Evolutionary conservation across 345 rosid genomes (phyloP), one percentile per base, ranked within the genome.

Genomic region (Acer yangbiense): DNA sequence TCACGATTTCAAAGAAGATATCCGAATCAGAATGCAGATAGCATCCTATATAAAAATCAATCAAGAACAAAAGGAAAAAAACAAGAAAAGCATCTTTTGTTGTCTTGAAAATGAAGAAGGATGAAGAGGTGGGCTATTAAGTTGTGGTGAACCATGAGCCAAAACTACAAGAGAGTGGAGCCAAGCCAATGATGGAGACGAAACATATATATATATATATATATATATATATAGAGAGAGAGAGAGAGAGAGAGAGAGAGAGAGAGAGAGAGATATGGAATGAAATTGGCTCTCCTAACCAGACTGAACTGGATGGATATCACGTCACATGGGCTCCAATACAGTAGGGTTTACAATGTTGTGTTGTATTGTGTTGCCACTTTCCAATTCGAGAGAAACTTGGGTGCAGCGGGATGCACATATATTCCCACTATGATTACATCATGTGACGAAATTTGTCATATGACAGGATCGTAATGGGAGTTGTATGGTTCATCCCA

Each of bases 21-120:
- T 50, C 55, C 55, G 55, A 50, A 50, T 50, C 55, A 3, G 55
- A 14, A 50, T 12, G 55, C 55, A 50, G 55, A 50, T 14, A 54
- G 17, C 17, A 17, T 54, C 58, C n/a, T 54, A 16, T 54, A 17
- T 46, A 14, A 16, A 3, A 13, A 50, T 50, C 17, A 50, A 52
- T 9, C 55, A 52, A 11, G 35, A 27, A 29, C n/a, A 21, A 57
- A 25, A 72, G 25, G 41, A 17, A 10, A 72, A 39, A 58, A 58
- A 58, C 13, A 60, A 41, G 67, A 60, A 73, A 61, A 73, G 68
- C 76, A 73, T 61, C 55, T 43, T 23, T 73, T 43, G 39, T 73
- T 43, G 39, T 54, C 58, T 16, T 54, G 58, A 54, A 52, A 54
- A n/a, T 54, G 58, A 54, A 54, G 58, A 54, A 54, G 10, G 55